phyloP scores from a whole-genome alignment of 768 basidiomycete genomes.

The Kwoniella mangroviensis region DNA sequence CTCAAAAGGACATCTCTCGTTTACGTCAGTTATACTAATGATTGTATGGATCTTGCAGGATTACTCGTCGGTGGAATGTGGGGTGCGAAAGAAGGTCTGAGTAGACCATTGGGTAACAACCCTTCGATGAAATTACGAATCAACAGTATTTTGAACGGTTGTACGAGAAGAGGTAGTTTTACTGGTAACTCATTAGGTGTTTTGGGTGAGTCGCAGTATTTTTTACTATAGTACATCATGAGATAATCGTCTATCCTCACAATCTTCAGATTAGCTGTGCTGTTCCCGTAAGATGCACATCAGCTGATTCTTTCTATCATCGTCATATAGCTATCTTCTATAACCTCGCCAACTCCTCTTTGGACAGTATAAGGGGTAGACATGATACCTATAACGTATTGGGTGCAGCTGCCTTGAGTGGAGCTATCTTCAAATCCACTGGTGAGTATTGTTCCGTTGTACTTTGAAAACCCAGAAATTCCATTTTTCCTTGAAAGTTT shows the following conservation, averaged over 20 bases:
- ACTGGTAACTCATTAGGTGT: constrained; percentile 98
- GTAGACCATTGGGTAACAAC: constrained; percentile 64
- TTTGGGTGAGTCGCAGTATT: constrained; percentile 69
- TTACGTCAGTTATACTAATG: constrained; percentile 65
- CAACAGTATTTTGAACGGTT: constrained; percentile 94
- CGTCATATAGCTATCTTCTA: constrained; percentile 78
- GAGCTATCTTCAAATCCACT: constrained; percentile 89
- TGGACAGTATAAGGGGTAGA: constrained; percentile 84
- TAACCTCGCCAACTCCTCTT: constrained; percentile 92
- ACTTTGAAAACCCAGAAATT: constrained; percentile 11
- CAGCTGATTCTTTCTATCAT: background rate
- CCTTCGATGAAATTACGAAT: constrained; percentile 71
- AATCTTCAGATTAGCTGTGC: too few relatives aligned
- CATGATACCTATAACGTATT: constrained; percentile 92
- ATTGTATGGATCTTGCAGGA: constrained; percentile 68
- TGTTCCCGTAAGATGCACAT: too few relatives aligned
- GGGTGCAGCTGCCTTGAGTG: constrained; percentile 87
- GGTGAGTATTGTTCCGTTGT: constrained; percentile 65
- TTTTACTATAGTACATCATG: too few relatives aligned
- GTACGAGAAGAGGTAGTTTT: constrained; percentile 95
- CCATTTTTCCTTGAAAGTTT: constrained; percentile 8
- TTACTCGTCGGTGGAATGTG: constrained; percentile 91
- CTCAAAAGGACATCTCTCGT: constrained; percentile 56
- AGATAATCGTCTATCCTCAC: too few relatives aligned
- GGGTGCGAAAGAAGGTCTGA: constrained; percentile 93